A percentile compares a stretch with the other conserved stretches of the same genome.
Conservation (phyloP, 352 stramenopile genomes). For the Globisporangium okanoganense region DNA sequence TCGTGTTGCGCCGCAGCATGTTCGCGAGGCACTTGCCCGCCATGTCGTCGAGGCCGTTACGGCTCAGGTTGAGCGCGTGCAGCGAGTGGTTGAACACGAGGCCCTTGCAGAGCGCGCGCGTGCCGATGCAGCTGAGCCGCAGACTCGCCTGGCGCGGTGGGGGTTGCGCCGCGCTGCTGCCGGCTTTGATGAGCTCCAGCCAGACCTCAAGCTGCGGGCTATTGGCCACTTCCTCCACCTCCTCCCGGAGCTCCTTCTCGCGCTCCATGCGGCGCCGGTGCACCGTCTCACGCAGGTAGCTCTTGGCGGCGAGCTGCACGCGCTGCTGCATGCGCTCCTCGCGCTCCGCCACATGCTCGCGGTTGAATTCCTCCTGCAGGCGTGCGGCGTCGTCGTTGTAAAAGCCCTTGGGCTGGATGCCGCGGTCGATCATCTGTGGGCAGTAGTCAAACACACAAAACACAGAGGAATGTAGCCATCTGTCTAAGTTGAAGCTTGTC, state of each 20-base stretch:
- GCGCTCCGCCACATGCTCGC: conserved; percentile 60
- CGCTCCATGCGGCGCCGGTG: conserved; percentile 62
- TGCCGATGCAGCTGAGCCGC: conserved; percentile 45
- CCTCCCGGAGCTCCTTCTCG: conserved; percentile 66
- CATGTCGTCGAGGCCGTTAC: conserved; percentile 65
- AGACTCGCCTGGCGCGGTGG: conserved; percentile 39
- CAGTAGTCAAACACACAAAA: neutral
- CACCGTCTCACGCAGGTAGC: conserved; percentile 72
- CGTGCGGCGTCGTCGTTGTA: conserved; percentile 80
- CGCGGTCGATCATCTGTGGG: conserved; percentile 73
- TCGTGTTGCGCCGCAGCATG: conserved; percentile 61
- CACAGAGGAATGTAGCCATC: neutral
- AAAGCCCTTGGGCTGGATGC: conserved; percentile 81
- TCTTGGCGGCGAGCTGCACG: conserved; percentile 64
- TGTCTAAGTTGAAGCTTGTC: neutral
- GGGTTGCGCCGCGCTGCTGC: conserved; percentile 38
- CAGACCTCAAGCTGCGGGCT: conserved; percentile 73
- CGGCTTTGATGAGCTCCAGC: conserved; percentile 48
- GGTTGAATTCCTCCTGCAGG: conserved; percentile 79
- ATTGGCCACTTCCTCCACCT: conserved; percentile 65
- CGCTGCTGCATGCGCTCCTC: conserved; percentile 64
- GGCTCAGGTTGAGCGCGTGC: conserved; percentile 53
- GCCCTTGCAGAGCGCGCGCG: conserved; percentile 64
- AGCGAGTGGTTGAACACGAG: conserved; percentile 68
- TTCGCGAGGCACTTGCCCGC: conserved; percentile 54